These are phyloP conservation scores for Termitomyces sp. DNA, from an alignment of 768 basidiomycete species.

Conservation along the genomic window DNA sequence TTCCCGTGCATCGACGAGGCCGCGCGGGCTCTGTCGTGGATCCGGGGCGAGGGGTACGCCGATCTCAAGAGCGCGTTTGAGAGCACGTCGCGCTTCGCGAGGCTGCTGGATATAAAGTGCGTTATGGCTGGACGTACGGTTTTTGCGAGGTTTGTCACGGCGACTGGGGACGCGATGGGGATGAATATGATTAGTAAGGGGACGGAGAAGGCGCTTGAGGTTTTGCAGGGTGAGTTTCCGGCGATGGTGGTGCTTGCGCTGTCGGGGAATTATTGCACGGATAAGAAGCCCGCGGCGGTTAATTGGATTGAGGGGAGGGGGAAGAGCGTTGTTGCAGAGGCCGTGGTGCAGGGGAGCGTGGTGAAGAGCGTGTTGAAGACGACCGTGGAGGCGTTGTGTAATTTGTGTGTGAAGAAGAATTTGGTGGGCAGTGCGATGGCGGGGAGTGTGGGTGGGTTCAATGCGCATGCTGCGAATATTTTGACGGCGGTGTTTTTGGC, in stretches of 20 bases:
- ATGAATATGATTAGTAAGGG: constrained; percentile 99
- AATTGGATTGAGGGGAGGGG: constrained; percentile 99
- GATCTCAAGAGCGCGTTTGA: constrained; percentile 86
- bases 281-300: constrained; percentile 99
- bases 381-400: constrained; percentile 84
- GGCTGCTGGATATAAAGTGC: constrained; percentile 80
- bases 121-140: constrained; percentile 92
- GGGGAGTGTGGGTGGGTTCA: constrained; percentile 95
- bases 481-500: constrained; percentile 94
- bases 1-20: constrained; percentile 82
- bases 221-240: constrained; percentile 76
- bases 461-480: constrained; percentile 98
- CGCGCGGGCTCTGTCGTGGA: constrained; percentile 84
- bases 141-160: constrained; percentile 90
- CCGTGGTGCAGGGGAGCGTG: constrained; percentile 83
- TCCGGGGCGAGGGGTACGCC: constrained; percentile 72
- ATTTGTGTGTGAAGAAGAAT: constrained; percentile 96
- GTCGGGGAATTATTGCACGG: constrained; percentile 98
- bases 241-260: constrained; percentile 89
- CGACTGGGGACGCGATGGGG: constrained; percentile 98
- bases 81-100: constrained; percentile 90
- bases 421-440: constrained; percentile 97
- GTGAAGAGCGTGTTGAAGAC: constrained; percentile 95
- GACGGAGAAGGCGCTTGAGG: constrained; percentile 90
- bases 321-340: constrained; percentile 97